Evolutionary conservation across 2,329 filamentous ascomycete genomes (phyloP), one percentile per base, ranked within the genome.

Genomic region (Plectosphaerella cucumerina): DNA sequence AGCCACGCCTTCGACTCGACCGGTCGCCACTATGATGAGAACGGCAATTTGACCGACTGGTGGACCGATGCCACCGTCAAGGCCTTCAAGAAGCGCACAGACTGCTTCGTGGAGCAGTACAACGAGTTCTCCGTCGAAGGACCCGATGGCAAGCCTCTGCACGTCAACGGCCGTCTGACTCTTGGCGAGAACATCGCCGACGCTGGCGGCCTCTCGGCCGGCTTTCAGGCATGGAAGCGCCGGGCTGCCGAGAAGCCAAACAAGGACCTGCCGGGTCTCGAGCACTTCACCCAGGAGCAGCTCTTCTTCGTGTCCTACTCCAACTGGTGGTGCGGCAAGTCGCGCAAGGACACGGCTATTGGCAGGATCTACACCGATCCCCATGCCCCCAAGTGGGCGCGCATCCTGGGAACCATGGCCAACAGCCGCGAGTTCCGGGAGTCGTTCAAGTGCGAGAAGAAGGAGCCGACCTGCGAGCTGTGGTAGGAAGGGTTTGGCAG

Each of bases 151-250:
- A 76, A 81, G 54, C 70, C 75, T 4, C 69, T 86, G 0, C 77
- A 84, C 53, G 78, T 88, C 50, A 83, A 86, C 52, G 86, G 85
- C 10, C 70, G 70, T 21, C 70, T 82, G 14, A 89, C 85, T 0
- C 68, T 88, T 2, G 82, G 80, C 18, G 86, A 89, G 68, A 89
- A 89, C 60, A 85, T 89, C 60, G 85, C 85, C 2, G 86, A 89
- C 63, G 82, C 85, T 1, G 85, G 85, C 15, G 86, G 86, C 14
- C 62, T 89, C 0, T 74, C 77, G 8, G 80, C 84, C 0, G 74
- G 84, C 1, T 89, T 81, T 61, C 71, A 76, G 21, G 84, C 85
- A 0, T 90, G 86, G 85, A 78, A 83, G 62, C 78, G 77, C 55
- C 75, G 76, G 11, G 76, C 81, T 31, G 65, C 70, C 2, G 67